phyloP scores from a whole-genome alignment of 2,329 filamentous ascomycete species.

The Parastagonospora nodorum region DNA sequence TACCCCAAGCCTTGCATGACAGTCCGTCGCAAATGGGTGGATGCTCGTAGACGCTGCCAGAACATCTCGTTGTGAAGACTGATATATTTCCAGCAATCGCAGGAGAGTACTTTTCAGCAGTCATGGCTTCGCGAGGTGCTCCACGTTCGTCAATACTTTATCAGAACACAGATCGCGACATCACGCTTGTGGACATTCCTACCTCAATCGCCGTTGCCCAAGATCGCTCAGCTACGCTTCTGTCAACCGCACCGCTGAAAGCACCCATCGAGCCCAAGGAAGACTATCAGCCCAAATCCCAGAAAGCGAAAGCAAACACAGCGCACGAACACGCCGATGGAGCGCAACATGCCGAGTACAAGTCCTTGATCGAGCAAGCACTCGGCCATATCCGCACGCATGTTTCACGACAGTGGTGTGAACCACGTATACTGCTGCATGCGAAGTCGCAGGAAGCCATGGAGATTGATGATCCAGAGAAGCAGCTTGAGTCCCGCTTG shows the following conservation, averaged over 20 bases:
- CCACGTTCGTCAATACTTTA: constrained; percentile 54
- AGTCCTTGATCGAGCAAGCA: constrained; percentile 45
- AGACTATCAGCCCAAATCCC: constrained; percentile 57
- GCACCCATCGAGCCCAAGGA: constrained; percentile 57
- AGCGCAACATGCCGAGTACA: constrained; percentile 46
- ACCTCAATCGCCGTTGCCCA: constrained; percentile 71
- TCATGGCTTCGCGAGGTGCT: neutral
- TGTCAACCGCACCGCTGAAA: constrained; percentile 53
- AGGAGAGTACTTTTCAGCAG: neutral
- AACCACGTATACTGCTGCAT: constrained; percentile 26
- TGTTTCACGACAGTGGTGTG: constrained; percentile 32
- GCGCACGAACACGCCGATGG: constrained; percentile 28
- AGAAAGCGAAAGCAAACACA: constrained; percentile 49
- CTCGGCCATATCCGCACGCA: constrained; percentile 39
- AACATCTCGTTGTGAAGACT: no score
- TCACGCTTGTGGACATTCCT: constrained; percentile 71
- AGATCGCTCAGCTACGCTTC: constrained; percentile 51
- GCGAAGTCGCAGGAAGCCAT: constrained; percentile 22
- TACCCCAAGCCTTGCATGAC: no score
- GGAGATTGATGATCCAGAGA: constrained; percentile 30
- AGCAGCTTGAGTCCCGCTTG: constrained; percentile 34
- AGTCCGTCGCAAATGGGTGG: no score
- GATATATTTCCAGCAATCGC: no score
- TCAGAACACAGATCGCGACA: constrained; percentile 54
- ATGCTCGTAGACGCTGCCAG: no score